These are phyloP conservation scores for Abrus precatorius DNA, from an alignment of 306 rosid genomes.

Conservation along the genomic window DNA sequence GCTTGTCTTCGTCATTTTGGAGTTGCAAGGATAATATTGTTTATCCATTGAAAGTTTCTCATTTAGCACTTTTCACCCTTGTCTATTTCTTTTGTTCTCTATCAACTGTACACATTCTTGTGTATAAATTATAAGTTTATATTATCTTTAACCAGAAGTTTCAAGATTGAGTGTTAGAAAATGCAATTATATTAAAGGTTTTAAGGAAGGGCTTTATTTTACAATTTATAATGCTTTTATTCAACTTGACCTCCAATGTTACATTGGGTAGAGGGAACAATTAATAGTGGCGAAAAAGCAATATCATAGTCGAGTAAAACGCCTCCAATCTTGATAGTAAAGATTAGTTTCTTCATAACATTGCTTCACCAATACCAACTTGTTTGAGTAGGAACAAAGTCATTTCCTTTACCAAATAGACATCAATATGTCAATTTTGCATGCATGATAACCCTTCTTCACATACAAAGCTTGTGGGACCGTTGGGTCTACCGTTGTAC, in stretches of 20 bases:
- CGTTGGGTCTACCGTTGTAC: conserved; percentile 29
- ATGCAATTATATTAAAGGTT: too few species aligned
- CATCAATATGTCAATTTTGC: conserved; percentile 32
- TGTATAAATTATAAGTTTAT: not conserved
- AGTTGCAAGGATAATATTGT: not conserved
- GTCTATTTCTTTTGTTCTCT: not conserved
- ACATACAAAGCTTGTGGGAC: conserved; percentile 44
- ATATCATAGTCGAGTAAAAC: conserved; percentile 1
- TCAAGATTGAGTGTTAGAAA: too few species aligned
- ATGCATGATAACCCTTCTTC: conserved; percentile 21
- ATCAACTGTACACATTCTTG: not conserved
- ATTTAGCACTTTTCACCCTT: not conserved
- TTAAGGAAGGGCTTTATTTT: too few species aligned
- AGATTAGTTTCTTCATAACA: conserved; percentile 22
- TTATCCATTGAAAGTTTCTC: not conserved
- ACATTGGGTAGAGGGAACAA: not conserved
- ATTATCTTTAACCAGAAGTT: too few species aligned
- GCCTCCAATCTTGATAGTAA: not conserved
- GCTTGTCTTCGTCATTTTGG: conserved; percentile 5
- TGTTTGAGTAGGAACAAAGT: not conserved
- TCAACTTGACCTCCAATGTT: not conserved
- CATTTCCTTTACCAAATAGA: conserved; percentile 5
- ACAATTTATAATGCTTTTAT: too few species aligned
- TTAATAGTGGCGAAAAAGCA: conserved; percentile 8
- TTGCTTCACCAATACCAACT: conserved; percentile 18